phyloP scores from a whole-genome alignment of 164 flowering plant genomes.

The grape (Vitis vinifera) region ASM3070453v1 NC_081817.1:28317001-28317500 shows the following conservation, averaged over 20 bases:
- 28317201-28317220: constrained; percentile 30
- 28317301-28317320: constrained; percentile 10
- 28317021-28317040: constrained; percentile 49
- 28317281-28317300: constrained; percentile 3
- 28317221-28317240: constrained; percentile 40
- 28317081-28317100: neutral
- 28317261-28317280: constrained; percentile 14
- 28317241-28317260: constrained; percentile 43
- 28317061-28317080: neutral
- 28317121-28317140: neutral
- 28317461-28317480: constrained; percentile 27
- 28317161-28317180: constrained; percentile 40
- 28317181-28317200: constrained; percentile 30
- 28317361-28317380: constrained; percentile 70
- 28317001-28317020: constrained; percentile 37
- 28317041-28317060: constrained; percentile 4
- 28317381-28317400: constrained; percentile 78
- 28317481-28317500: constrained; percentile 10
- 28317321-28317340: constrained; percentile 20
- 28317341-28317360: constrained; percentile 41
- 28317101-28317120: neutral
- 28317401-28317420: constrained; percentile 66
- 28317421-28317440: constrained; percentile 67
- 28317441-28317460: constrained; percentile 71
- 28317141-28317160: neutral